Evolutionary conservation across 768 basidiomycete species (phyloP).

Genomic region (Russula sp.): DNA sequence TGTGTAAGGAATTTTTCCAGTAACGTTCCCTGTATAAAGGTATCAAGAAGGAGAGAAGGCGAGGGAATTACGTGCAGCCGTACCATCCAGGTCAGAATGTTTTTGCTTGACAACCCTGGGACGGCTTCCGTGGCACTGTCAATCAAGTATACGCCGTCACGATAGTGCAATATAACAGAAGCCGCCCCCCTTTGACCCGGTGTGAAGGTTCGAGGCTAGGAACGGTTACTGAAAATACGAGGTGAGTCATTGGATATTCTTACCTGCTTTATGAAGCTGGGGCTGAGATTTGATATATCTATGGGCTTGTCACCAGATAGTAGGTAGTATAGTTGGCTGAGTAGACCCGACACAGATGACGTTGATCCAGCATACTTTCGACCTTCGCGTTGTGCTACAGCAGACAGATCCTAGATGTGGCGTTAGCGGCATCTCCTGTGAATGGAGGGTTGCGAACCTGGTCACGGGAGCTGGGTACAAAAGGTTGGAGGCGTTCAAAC

Average conservation of each 20-base stretch:
- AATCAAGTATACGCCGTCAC: slow-evolving; percentile 59
- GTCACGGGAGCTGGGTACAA: slow-evolving; percentile 74
- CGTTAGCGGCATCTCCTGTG: neutral
- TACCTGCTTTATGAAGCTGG: slow-evolving; percentile 53
- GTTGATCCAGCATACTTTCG: slow-evolving; percentile 79
- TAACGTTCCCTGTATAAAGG: slow-evolving; percentile 59
- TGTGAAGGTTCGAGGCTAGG: slow-evolving; percentile 57
- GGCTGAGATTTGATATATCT: slow-evolving; percentile 54
- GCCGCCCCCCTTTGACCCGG: slow-evolving; percentile 73
- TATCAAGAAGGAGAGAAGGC: neutral
- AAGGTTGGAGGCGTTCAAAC: slow-evolving; percentile 67
- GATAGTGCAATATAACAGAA: slow-evolving; percentile 56
- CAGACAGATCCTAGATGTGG: slow-evolving; percentile 50
- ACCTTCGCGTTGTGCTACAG: slow-evolving; percentile 50
- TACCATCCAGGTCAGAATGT: slow-evolving; percentile 73
- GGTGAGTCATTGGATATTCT: slow-evolving; percentile 20
- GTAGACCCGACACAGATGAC: slow-evolving; percentile 76
- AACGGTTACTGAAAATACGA: neutral
- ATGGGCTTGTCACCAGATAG: slow-evolving; percentile 65
- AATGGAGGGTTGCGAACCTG: slow-evolving; percentile 35
- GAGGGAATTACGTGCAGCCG: neutral
- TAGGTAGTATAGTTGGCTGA: slow-evolving; percentile 84
- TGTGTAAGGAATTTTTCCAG: slow-evolving; percentile 84
- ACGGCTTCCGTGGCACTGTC: slow-evolving; percentile 43
- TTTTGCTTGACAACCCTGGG: slow-evolving; percentile 43